phyloP scores from a whole-genome alignment of 1,139 yeast genomes.

The Candida buenavistaensis region DNA sequence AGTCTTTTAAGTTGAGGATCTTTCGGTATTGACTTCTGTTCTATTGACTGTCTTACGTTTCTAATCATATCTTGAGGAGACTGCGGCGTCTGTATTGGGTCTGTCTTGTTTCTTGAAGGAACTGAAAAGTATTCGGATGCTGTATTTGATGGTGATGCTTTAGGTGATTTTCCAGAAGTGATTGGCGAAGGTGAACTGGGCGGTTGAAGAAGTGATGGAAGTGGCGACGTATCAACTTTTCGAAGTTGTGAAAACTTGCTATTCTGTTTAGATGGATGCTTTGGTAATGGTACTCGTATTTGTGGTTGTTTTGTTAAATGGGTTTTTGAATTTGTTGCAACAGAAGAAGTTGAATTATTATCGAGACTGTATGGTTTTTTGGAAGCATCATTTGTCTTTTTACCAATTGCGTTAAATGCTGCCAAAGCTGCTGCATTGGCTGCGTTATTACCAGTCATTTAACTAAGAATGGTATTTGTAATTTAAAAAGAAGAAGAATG shows the following conservation, averaged over 20 bases:
- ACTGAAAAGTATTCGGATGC: conserved; percentile 2
- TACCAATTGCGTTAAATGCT: conserved; percentile 26
- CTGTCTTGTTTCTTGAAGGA: conserved; percentile 3
- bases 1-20: conserved; percentile 19
- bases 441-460: conserved; percentile 14
- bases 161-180: neutral
- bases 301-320: neutral
- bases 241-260: conserved; percentile 4
- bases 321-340: conserved; percentile 4
- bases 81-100: conserved; percentile 8
- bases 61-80: conserved; percentile 26
- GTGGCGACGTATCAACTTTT: conserved; percentile 3
- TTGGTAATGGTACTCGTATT: conserved; percentile 6
- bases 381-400: conserved; percentile 13
- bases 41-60: conserved; percentile 24
- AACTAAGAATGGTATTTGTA: neutral
- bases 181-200: neutral
- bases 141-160: conserved; percentile 2
- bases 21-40: conserved; percentile 19
- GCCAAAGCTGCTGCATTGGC: conserved; percentile 39
- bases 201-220: conserved; percentile 2
- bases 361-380: conserved; percentile 4
- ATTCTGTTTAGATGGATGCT: neutral
- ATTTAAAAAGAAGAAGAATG: neutral
- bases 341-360: conserved; percentile 1